Evolutionary conservation across 106 monocot species (phyloP).

Genomic region (Amphibolis antarctica): DNA sequence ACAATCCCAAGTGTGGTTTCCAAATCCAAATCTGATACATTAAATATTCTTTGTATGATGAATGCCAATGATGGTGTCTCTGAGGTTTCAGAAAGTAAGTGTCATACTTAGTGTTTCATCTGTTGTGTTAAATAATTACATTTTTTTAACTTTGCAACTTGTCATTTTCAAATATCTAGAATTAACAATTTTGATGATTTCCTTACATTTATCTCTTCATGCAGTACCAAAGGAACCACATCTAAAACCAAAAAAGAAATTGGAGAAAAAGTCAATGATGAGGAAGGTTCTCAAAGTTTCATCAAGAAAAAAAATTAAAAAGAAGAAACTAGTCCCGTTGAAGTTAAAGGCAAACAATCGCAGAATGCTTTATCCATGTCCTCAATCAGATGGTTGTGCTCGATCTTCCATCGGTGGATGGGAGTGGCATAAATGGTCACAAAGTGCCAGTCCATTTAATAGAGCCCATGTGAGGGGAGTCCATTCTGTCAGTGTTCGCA

Average conservation of each 20-base stretch:
- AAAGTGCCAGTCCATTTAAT: constrained; percentile 59
- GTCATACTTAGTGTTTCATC: not conserved
- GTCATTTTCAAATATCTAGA: not conserved
- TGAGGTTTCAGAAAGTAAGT: constrained; percentile 31
- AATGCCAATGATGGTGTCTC: not conserved
- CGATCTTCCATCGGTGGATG: constrained; percentile 82
- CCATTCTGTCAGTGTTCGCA: constrained; percentile 3
- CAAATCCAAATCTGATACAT: no score
- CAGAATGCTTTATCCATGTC: constrained; percentile 32
- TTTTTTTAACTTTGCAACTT: not conserved
- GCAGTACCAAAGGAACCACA: constrained; percentile 22
- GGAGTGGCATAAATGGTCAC: constrained; percentile 89
- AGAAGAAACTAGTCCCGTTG: constrained; percentile 10
- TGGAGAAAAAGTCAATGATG: constrained; percentile 5
- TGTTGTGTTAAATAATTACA: not conserved
- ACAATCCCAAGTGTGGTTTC: not conserved
- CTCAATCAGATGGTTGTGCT: constrained; percentile 74
- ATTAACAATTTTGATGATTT: no score
- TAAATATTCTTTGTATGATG: no score
- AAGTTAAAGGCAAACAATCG: constrained; percentile 24
- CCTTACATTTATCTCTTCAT: not conserved
- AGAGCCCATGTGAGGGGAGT: constrained; percentile 47
- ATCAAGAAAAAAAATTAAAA: constrained; percentile 14
- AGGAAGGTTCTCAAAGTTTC: constrained; percentile 23
- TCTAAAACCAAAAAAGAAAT: constrained; percentile 37